These are phyloP conservation scores for Nemania diffusa DNA, from an alignment of 2,329 filamentous ascomycete species.

Conservation along the genomic window DNA sequence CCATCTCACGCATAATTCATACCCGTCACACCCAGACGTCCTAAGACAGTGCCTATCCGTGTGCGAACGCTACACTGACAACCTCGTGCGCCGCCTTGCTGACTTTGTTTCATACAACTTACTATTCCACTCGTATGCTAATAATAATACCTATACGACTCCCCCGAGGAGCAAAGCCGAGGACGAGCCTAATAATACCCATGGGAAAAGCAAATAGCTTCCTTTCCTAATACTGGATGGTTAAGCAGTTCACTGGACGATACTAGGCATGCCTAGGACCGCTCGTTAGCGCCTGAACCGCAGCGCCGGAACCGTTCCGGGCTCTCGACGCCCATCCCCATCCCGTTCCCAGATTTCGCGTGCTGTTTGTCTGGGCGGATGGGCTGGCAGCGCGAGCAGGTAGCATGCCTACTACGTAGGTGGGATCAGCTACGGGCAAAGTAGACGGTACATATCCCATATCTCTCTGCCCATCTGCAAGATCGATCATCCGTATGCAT, in stretches of 20 bases:
- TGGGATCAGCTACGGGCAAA: background rate
- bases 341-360: background rate
- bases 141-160: no score
- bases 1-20: background rate
- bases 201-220: no score
- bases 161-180: no score
- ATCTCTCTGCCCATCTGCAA: conserved; percentile 24
- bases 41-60: background rate
- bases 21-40: background rate
- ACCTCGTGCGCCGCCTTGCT: conserved; percentile 6
- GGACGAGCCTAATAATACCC: no score
- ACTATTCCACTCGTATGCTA: no score
- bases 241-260: no score
- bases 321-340: background rate
- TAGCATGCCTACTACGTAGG: background rate
- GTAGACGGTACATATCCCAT: background rate
- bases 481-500: conserved; percentile 27
- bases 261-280: background rate
- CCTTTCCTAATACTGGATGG: background rate
- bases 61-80: background rate
- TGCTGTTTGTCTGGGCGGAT: background rate
- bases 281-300: background rate
- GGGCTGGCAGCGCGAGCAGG: no score
- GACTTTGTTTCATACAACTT: conserved; percentile 25
- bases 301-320: background rate